Evolutionary conservation across 1,139 yeast species (phyloP), one percentile per base, ranked within the genome.

Genomic region (Candida dubliniensis): DNA sequence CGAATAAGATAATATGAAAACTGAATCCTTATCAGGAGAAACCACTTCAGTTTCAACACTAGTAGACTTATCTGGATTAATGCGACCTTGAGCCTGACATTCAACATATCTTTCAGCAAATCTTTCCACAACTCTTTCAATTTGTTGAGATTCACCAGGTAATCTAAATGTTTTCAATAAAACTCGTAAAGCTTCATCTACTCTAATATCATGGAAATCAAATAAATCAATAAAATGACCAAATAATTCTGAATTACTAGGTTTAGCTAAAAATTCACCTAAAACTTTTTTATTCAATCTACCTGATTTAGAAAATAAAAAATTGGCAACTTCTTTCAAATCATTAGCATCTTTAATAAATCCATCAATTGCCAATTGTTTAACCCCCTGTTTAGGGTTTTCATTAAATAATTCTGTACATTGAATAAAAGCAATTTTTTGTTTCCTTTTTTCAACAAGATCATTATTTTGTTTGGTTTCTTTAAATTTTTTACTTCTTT

Each of bases 141-240:
- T 93, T 61, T 89, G 96, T 59, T 90, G 98, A 0, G 97, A 84
- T 65, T 95, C 99, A 41, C 99, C 99, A 0, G 99, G 99, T 44
- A 95, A 74, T 63, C 99, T 79, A 60, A 95, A 93, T 12, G 87
- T 78, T 43, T 88, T 86, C 53, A 95, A 72, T 49, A 95, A 65
- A 43, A 88, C 77, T 55, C 99, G 76, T 46, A 95, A 71, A 0
- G 97, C 97, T 63, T 93, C 98, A 63, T 95, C 99, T 2, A 95
- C 90, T 56, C 99, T 76, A 53, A 87, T 71, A 12, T 80, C 84
- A 31, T 74, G 67, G 58, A 91, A 93, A 49, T 91, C 95, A 63
- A 91, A 86, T 45, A 81, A 66, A 3, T 73, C 71, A 51, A 93
- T 79, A 57, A 90, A 95, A 37, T 77, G 70, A 43, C 74, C 74